Percentiles rank a stretch among this genome's conserved stretches.
These are phyloP conservation scores for Geotrichum citri-aurantii DNA, from an alignment of 1,139 yeast genomes.

Conservation along the genomic window DNA sequence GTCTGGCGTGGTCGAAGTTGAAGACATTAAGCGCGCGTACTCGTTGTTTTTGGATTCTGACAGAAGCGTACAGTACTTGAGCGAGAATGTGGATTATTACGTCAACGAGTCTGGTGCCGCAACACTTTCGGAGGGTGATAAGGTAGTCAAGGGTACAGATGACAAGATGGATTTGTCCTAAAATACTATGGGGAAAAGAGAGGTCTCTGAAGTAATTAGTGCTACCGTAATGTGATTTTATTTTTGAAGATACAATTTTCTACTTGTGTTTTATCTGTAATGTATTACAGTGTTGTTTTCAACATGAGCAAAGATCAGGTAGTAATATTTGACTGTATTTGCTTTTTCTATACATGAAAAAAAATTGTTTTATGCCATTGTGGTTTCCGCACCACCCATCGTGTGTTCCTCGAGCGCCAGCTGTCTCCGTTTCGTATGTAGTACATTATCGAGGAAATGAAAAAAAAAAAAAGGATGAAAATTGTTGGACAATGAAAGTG, in stretches of 20 bases:
- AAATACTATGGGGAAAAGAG: neutral
- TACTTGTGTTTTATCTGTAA: no score
- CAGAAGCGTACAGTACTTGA: constrained; percentile 57
- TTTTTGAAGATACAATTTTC: neutral
- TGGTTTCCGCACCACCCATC: neutral
- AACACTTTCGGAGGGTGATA: constrained; percentile 20
- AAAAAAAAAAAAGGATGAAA: neutral
- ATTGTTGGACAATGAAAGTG: neutral
- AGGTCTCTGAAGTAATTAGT: neutral
- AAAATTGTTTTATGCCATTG: neutral
- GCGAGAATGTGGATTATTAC: constrained; percentile 26
- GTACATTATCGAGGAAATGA: neutral
- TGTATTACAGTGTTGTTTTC: no score
- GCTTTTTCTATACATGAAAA: neutral
- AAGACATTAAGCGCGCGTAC: constrained; percentile 84
- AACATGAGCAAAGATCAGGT: neutral
- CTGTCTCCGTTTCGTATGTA: neutral
- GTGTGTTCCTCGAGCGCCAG: neutral
- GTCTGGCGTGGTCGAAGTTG: constrained; percentile 61
- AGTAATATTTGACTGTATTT: neutral
- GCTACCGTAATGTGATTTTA: neutral
- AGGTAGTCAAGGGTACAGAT: constrained; percentile 4
- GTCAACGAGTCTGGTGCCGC: constrained; percentile 29
- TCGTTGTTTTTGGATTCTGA: constrained; percentile 80
- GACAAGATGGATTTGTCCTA: constrained; percentile 15